Base-by-base conservation (phyloP, 2,329 filamentous ascomycete genomes). In the Diplocarpon rosae region DNA sequence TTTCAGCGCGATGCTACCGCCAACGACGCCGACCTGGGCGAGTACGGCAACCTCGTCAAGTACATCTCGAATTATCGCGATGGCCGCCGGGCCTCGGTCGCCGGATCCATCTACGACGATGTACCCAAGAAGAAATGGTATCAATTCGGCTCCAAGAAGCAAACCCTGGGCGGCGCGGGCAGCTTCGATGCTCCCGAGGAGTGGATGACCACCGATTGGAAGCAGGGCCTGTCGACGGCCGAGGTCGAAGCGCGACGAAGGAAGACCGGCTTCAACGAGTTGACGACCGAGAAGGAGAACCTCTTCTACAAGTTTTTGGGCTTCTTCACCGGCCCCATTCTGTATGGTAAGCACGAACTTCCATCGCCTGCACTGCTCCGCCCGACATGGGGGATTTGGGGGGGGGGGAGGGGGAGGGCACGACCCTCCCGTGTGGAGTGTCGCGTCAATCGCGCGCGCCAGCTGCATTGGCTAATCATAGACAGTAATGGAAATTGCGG, bases 281-380 rank as follows among this genome's bases (percentile, higher is more conserved):
- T 86, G 62, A 70, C 72, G 27, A 76, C 79, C 28, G 82, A 85
- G 69, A 85, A 85, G 71, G 78, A 80, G 67, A 85, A 85, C 69
- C 68, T 84, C 69, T 73, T 85, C 63, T 63, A 81, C 62, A 80
- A 85, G 68, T 85, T 86, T 68, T 66, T 86, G 56, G 72, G 76
- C 62, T 86, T 82, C 69, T 86, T 86, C 73, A 77, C 70, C 55
- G 82, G 82, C 59, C 82, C 82, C 51, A 81, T 86, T 70, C 76
- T 85, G 52, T 86, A 85, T 66, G 80, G 81, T 85, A 72, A 62
- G 77, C 35, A 5, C 28, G 17, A 12, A 10, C 30, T 9, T 10
- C 30, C 30, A 32, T 32, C n/a, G 30, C 11, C 30, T 14, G 11
- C 30, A 3, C 30, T 12, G 30, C 30, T 3, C 30, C 5, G 11